These are phyloP conservation scores for Penstemon eatonii DNA, from an alignment of 257 asterid genomes.

Conservation along the genomic window DNA sequence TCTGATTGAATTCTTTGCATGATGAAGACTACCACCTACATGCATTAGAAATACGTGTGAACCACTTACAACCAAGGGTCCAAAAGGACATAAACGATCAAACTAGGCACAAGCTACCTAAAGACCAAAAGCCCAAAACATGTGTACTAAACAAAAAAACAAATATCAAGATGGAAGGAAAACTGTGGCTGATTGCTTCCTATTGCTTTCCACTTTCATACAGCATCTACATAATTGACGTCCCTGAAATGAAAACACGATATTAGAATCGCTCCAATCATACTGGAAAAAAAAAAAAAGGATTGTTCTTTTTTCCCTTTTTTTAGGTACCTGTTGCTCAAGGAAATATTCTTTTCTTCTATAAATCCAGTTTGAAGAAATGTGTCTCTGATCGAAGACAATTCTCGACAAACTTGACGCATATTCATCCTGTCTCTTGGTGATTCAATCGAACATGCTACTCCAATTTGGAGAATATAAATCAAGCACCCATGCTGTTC, in stretches of 20 bases:
- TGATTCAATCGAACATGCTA: constrained; percentile 35
- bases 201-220: constrained; percentile 12
- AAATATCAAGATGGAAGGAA: background rate
- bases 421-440: constrained; percentile 36
- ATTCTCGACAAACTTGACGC: constrained; percentile 31
- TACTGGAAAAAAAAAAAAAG: too few species aligned
- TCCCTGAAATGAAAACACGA: constrained; percentile 20
- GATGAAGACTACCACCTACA: constrained; percentile 28
- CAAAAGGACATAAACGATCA: constrained; percentile 1
- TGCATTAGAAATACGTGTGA: constrained; percentile 13
- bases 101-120: background rate
- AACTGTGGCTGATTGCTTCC: background rate
- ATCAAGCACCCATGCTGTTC: constrained; percentile 28
- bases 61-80: constrained; percentile 1
- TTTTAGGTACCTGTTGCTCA: constrained; percentile 6
- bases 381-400: constrained; percentile 23
- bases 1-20: constrained; percentile 17
- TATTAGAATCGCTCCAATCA: background rate
- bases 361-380: background rate
- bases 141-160: too few species aligned
- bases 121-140: background rate
- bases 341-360: constrained; percentile 14
- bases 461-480: constrained; percentile 33
- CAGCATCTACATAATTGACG: constrained; percentile 15
- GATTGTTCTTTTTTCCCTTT: background rate